Evolutionary conservation across 495 filamentous ascomycete species (phyloP), one percentile per base, ranked within the genome.

Genomic region (Delitschia confertaspora): DNA sequence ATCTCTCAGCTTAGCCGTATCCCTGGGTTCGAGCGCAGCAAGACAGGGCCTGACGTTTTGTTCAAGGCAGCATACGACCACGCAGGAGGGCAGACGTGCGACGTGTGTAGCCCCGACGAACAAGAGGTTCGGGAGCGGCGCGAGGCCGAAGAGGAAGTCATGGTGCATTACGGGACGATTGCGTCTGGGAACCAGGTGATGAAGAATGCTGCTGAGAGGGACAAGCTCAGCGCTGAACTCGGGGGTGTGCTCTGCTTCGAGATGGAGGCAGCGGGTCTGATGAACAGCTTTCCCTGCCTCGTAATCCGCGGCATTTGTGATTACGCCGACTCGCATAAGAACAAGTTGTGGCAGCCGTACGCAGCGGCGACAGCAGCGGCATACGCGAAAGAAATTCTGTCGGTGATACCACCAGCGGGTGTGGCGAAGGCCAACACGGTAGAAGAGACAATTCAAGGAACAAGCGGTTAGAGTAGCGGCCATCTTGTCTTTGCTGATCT

Each of bases 121-220:
- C 41, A 45, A 16, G 31, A 49, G 4, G 21, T 46, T 2, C 57
- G 59, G 21, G 26, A 42, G 11, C 50, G 50, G 22, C 42, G 45
- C 2, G n/a, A n/a, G n/a, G n/a, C n/a, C n/a, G 17, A 20, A 10
- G 44, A 47, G 29, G 44, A 61, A 17, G 50, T 56, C 7, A 42
- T 47, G 26, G 47, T 64, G 11, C 59, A 65, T 39, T 68, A 65
- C 36, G 66, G 67, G 3, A 51, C 47, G 8, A 65, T 71, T 26
- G 68, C 66, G 11, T 67, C 62, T 7, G 65, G 60, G 24, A 69
- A 68, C 38, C 35, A 39, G 6, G 49, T 67, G 1, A 66, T 67
- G 16, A 59, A 53, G 34, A 33, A 61, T 21, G 42, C 29, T 36
- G 44, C 32, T 3, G 36, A 41, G 26, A 21, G 51, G 23, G 51